phyloP scores from a whole-genome alignment of 768 basidiomycete species.

The Cystofilobasidium capitatum region DNA sequence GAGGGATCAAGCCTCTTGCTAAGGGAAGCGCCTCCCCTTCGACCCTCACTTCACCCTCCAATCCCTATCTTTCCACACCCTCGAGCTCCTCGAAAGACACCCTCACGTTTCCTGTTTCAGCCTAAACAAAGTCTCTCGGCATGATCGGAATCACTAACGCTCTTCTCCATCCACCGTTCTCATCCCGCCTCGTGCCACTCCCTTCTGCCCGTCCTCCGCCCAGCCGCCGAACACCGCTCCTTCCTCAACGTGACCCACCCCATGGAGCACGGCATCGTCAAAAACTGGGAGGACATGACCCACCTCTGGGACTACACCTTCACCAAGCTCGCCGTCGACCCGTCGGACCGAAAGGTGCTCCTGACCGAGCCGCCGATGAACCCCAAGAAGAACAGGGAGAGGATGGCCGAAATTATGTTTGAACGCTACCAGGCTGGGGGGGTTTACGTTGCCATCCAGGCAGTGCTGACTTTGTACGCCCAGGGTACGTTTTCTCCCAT shows the following conservation, averaged over 20 bases:
- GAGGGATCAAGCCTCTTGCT: neutral
- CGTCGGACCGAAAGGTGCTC: constrained; percentile 75
- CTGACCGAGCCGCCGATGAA: constrained; percentile 99
- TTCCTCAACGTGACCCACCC: constrained; percentile 95
- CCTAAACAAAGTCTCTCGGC: no score
- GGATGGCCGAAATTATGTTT: constrained; percentile 98
- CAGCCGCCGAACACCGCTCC: constrained; percentile 78
- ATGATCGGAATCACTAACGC: constrained; percentile 5
- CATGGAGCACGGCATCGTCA: constrained; percentile 98
- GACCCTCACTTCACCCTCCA: neutral
- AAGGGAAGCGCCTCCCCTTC: neutral
- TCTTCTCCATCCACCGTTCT: neutral
- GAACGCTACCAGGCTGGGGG: constrained; percentile 94
- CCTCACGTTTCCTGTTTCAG: no score
- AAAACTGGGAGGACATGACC: constrained; percentile 99
- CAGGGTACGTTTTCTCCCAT: constrained; percentile 61
- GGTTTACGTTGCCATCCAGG: constrained; percentile 96
- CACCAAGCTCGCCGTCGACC: constrained; percentile 72
- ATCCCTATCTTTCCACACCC: no score
- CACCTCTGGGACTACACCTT: constrained; percentile 98
- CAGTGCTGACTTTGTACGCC: constrained; percentile 93
- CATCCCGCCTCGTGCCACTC: neutral
- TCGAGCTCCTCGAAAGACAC: no score
- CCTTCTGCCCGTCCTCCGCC: neutral
- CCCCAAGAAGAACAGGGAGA: constrained; percentile 79